Evolutionary conservation across 2,329 filamentous ascomycete genomes (phyloP).

Genomic region (Pyricularia sp.): DNA sequence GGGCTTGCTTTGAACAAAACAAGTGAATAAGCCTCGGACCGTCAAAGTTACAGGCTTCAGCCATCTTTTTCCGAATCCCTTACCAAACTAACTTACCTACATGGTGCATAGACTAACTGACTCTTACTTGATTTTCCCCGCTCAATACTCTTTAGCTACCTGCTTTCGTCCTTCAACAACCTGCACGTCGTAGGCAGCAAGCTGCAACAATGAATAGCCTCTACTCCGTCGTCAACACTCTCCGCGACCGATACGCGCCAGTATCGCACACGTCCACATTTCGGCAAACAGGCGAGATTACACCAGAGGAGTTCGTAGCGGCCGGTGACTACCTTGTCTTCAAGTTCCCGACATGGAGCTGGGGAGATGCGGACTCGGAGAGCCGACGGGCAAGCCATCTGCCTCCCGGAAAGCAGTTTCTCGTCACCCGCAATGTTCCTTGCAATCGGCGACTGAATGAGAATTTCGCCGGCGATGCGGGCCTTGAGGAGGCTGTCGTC

Average conservation of each 20-base stretch:
- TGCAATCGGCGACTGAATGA: constrained; percentile 86
- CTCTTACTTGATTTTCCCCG: background rate
- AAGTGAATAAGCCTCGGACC: background rate
- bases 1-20: background rate
- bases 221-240: constrained; percentile 81
- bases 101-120: background rate
- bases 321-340: constrained; percentile 96
- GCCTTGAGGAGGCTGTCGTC: constrained; percentile 76
- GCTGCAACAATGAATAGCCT: constrained; percentile 57
- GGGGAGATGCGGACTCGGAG: constrained; percentile 77
- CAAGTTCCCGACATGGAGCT: constrained; percentile 98
- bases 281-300: constrained; percentile 86
- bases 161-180: background rate
- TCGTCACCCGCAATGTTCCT: constrained; percentile 87
- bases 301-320: constrained; percentile 88
- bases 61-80: background rate
- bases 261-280: constrained; percentile 87
- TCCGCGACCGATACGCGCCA: constrained; percentile 84
- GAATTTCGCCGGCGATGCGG: constrained; percentile 80
- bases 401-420: constrained; percentile 82
- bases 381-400: constrained; percentile 69
- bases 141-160: background rate
- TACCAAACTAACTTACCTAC: background rate
- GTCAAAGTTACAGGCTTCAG: background rate
- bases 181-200: background rate